phyloP scores from a whole-genome alignment of 495 filamentous ascomycete genomes.

The Hypoxylon subgilvum region DNA sequence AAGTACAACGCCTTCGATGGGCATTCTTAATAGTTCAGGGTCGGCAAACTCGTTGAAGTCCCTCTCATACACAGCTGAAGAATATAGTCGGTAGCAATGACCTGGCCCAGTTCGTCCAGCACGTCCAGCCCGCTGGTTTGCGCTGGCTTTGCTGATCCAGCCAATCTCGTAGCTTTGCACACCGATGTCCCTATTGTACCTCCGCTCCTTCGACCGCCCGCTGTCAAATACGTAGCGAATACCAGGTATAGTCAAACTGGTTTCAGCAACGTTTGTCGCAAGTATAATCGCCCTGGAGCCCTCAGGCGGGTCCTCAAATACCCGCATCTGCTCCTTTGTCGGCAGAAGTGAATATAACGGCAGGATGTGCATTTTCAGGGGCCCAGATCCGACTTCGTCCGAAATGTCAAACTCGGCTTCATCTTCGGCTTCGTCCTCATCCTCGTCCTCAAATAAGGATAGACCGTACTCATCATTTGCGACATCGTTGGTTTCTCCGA shows the following conservation, averaged over 20 bases:
- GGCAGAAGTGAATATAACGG: slow-evolving; percentile 95
- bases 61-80: slow-evolving; percentile 89
- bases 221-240: slow-evolving; percentile 95
- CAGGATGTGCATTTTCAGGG: slow-evolving; percentile 76
- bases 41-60: slow-evolving; percentile 86
- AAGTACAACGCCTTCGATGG: slow-evolving; percentile 88
- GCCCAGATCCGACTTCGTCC: slow-evolving; percentile 57
- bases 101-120: slow-evolving; percentile 95
- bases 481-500: slow-evolving; percentile 65
- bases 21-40: slow-evolving; percentile 89
- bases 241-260: slow-evolving; percentile 93
- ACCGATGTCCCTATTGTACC: slow-evolving; percentile 80
- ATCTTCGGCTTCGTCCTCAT: slow-evolving; percentile 59
- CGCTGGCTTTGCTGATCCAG: slow-evolving; percentile 98
- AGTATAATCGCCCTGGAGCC: slow-evolving; percentile 86
- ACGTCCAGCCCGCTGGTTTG: slow-evolving; percentile 89
- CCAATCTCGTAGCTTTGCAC: slow-evolving; percentile 94
- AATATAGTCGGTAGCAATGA: slow-evolving; percentile 93
- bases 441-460: slow-evolving; percentile 51
- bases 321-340: slow-evolving; percentile 86
- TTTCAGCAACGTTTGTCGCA: slow-evolving; percentile 97
- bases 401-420: slow-evolving; percentile 66
- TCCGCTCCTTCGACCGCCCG: slow-evolving; percentile 88
- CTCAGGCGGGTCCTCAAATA: slow-evolving; percentile 89
- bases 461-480: slow-evolving; percentile 46